Base-by-base conservation (phyloP, 495 filamentous ascomycete genomes). In the Letharia lupina region DNA sequence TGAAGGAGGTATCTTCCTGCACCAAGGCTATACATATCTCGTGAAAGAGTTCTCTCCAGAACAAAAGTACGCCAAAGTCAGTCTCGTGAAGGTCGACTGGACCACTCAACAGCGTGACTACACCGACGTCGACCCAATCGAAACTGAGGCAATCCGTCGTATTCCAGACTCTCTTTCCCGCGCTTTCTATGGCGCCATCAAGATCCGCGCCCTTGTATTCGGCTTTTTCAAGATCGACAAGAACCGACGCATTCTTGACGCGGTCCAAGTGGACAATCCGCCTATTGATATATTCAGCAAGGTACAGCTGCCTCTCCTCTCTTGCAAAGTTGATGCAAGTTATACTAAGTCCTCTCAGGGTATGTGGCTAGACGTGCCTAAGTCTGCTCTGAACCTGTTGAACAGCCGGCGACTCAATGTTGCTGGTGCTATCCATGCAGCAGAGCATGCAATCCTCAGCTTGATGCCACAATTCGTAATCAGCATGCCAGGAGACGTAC, bases 211-310 rank as follows among this genome's bases (percentile, higher is more conserved):
- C 67, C 85, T 88, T 48, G 89, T 98, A 20, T 98, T 95, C 73
- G 95, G 95, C 23, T 99, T 92, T 80, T 96, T 97, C 82, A 98
- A 97, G 73, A 76, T 96, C 48, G 91, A 96, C 75, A 88, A 87
- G 70, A 83, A 84, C 61, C 82, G 87, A 50, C 85, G 89, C 35
- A 87, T 98, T 60, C 88, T 98, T 57, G 94, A 98, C 72, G 93
- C 94, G 40, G 88, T 97, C 4, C 84, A 90, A 50, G 91, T 98
- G 23, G 89, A 96, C 69, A 96, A 96, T 72, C 94, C 94, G 11
- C 93, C 94, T 18, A 90, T 97, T 62, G 81, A 93, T 41, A 83
- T 91, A 54, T 79, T 86, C 69, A 88, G 84, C 62, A 96, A 96
- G 73, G 94, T 56, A 56, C 28, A 56, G 28, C 52, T 9, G 93